A percentile compares a stretch with the other conserved stretches of the same genome.
Conservation (phyloP, 495 filamentous ascomycete species). For the Viridothelium virens region DNA sequence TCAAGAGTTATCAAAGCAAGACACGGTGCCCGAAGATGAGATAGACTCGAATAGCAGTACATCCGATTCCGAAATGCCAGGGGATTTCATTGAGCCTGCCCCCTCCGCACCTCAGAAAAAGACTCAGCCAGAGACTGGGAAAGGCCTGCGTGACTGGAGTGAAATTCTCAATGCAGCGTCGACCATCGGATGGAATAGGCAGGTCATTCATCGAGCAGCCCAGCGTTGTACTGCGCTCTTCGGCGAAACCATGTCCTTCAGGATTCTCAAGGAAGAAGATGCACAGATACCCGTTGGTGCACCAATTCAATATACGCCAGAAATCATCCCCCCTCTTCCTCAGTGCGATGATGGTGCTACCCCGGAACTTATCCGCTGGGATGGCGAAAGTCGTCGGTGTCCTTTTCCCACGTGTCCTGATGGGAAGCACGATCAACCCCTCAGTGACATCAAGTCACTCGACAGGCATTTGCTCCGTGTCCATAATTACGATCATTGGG, state of each 20-base stretch:
- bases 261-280: conserved; percentile 32
- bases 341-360: not conserved
- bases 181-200: conserved; percentile 54
- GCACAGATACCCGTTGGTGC: not conserved
- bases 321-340: not conserved
- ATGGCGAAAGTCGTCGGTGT: not conserved
- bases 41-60: not conserved
- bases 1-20: not conserved
- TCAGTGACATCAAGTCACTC: not conserved
- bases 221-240: conserved; percentile 66
- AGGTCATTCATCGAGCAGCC: conserved; percentile 56
- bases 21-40: too few relatives aligned
- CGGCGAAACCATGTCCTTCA: conserved; percentile 54
- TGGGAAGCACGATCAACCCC: not conserved
- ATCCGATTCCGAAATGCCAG: not conserved
- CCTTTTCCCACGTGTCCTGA: not conserved
- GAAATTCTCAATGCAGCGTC: conserved; percentile 69
- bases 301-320: conserved; percentile 1
- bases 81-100: not conserved
- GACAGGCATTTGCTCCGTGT: not conserved
- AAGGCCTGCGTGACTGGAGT: conserved; percentile 66
- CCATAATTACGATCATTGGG: not conserved
- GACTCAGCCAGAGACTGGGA: conserved; percentile 17
- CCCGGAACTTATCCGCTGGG: not conserved
- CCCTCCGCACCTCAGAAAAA: not conserved